Evolutionary conservation across 2,329 filamentous ascomycete genomes (phyloP).

Genomic region (Penicillium polonicum): DNA sequence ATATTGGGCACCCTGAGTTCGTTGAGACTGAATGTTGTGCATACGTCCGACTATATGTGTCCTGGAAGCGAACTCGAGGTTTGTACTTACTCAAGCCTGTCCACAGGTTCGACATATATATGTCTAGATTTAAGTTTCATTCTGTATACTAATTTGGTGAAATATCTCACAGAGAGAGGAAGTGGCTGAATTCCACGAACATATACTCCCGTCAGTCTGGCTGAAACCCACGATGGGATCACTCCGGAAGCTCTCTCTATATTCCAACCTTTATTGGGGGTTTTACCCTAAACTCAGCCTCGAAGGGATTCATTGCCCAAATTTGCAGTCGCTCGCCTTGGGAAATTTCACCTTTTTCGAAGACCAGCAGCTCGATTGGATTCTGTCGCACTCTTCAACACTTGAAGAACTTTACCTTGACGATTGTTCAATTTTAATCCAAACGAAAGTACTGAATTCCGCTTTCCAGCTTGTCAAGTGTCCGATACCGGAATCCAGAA

Average conservation of each 20-base stretch:
- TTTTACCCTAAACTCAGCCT: background rate
- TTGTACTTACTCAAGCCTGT: background rate
- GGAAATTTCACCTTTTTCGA: background rate
- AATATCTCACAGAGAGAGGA: background rate
- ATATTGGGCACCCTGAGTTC: background rate
- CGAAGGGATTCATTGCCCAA: background rate
- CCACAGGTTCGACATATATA: background rate
- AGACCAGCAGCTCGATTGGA: slow-evolving; percentile 3
- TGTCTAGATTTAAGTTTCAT: no score
- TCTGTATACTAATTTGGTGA: background rate
- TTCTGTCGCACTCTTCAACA: slow-evolving; percentile 3
- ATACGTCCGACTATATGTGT: background rate
- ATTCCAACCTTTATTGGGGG: background rate
- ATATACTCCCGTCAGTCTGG: background rate
- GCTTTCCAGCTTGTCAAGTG: background rate
- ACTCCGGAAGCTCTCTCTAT: background rate
- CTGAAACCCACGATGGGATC: slow-evolving; percentile 4
- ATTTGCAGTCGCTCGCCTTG: background rate
- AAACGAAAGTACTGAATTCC: background rate
- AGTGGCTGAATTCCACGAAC: background rate
- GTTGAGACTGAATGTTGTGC: background rate
- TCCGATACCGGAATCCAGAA: background rate
- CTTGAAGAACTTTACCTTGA: slow-evolving; percentile 2
- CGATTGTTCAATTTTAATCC: background rate
- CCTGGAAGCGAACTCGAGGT: background rate